Percentiles rank a stretch among this genome's conserved stretches.
These are phyloP conservation scores for Trapa bicornis DNA, from an alignment of 345 rosid genomes.

Conservation along the genomic window DNA sequence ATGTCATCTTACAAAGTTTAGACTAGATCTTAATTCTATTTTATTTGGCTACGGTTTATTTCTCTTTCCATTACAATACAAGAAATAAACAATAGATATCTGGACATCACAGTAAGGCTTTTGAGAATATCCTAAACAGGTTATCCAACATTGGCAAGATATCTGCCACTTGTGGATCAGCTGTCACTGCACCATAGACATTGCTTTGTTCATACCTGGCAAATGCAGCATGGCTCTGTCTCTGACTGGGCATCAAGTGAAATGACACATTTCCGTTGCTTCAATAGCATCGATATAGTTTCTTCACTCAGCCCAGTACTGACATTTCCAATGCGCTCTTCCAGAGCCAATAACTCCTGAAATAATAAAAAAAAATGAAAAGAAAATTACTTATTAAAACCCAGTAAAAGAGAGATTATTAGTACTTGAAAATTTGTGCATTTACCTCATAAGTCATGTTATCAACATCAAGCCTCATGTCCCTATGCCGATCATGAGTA, in stretches of 20 bases:
- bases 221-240: conserved; percentile 74
- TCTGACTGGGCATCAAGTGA: conserved; percentile 23
- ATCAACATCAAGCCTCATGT: conserved; percentile 95
- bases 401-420: background rate
- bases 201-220: conserved; percentile 42
- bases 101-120: no score
- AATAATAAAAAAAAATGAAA: conserved; percentile 2
- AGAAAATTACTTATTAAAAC: background rate
- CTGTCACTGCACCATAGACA: background rate
- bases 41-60: no score
- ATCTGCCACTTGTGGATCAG: no score
- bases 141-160: no score
- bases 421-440: background rate
- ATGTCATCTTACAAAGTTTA: no score
- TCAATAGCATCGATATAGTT: conserved; percentile 33
- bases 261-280: conserved; percentile 26
- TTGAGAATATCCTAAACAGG: no score
- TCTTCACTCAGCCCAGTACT: conserved; percentile 77
- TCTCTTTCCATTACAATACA: no score
- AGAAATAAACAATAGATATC: no score
- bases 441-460: conserved; percentile 94
- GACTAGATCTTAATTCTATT: no score
- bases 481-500: conserved; percentile 69
- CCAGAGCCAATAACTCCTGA: conserved; percentile 75
- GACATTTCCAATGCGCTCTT: conserved; percentile 88